A percentile compares a stretch with the other conserved stretches of the same genome.
These are phyloP conservation scores for Neonectria sp. DNA, from an alignment of 2,329 filamentous ascomycete species.

Conservation along the genomic window DNA sequence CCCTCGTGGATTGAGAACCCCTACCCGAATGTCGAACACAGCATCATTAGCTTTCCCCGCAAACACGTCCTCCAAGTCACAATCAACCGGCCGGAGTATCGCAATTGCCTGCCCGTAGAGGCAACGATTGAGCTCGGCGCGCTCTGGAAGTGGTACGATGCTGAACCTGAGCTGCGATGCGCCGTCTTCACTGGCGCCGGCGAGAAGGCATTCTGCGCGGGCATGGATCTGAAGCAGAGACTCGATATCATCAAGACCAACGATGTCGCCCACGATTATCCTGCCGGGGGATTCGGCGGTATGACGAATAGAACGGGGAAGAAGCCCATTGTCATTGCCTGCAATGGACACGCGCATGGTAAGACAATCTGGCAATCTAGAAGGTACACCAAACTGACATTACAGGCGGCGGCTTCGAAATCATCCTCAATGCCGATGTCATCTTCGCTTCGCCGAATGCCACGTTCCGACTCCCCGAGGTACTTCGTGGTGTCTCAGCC, in stretches of 20 bases:
- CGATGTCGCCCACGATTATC: slow-evolving; percentile 44
- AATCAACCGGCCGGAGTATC: slow-evolving; percentile 58
- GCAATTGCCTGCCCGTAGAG: slow-evolving; percentile 59
- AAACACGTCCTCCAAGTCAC: slow-evolving; percentile 60
- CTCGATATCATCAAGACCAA: slow-evolving; percentile 47
- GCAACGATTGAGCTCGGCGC: slow-evolving; percentile 57
- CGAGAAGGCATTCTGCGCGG: slow-evolving; percentile 66
- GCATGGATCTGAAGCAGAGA: slow-evolving; percentile 68
- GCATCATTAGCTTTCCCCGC: slow-evolving; percentile 57
- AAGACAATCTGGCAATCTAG: slow-evolving; percentile 18
- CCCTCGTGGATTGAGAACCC: slow-evolving; percentile 52
- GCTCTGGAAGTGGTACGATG: slow-evolving; percentile 67
- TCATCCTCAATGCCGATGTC: slow-evolving; percentile 65
- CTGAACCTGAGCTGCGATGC: slow-evolving; percentile 62
- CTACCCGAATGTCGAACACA: slow-evolving; percentile 51
- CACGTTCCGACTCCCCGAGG: slow-evolving; percentile 70
- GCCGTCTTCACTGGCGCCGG: slow-evolving; percentile 68
- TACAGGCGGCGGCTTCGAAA: slow-evolving; percentile 51
- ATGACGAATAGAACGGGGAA: slow-evolving; percentile 53
- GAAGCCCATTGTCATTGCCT: slow-evolving; percentile 52
- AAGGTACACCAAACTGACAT: neutral
- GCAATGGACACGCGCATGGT: slow-evolving; percentile 52
- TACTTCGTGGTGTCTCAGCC: slow-evolving; percentile 70
- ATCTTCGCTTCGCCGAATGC: slow-evolving; percentile 68
- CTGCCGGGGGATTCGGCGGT: slow-evolving; percentile 51